Base-by-base conservation (phyloP, 192 early-diverging fungal genomes). In the Umbelopsis vinacea region DNA sequence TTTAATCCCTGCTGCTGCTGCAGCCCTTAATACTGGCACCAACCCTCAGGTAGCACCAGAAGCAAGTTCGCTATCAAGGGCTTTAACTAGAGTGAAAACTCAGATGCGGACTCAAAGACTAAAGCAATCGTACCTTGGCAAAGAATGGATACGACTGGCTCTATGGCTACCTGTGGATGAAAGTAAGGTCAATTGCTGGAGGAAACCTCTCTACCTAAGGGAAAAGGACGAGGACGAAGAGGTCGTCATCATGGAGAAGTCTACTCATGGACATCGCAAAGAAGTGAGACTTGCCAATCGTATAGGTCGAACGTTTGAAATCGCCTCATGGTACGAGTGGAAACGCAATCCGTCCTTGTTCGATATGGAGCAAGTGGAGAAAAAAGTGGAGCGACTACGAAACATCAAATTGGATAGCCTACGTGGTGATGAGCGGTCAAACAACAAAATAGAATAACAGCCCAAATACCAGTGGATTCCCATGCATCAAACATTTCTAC, bases 81-180 rank as follows among this genome's bases (percentile, higher is more conserved):
- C 75, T 17, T 19, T 81, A 17, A 66, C 70, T 21, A 71, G 50
- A 37, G 74, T 81, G 9, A 75, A 68, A 46, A 26, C 55, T 37
- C 75, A 76, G 52, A 47, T 81, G 19, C 46, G 73, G 46, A 70
- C 79, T 6, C 67, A 74, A 14, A 43, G 75, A 26, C 63, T 81
- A 5, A 81, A 76, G 66, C 69, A 74, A 63, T 60, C 46, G 14
- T 70, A 71, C 46, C 71, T 81, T 14, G 55, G 50, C 17, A 66
- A 73, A 9, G 79, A 81, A 67, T 81, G 79, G 79, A 74, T 76
- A 22, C 71, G 75, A 10, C 66, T 81, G 12, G 79, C 75, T 6
- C 53, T 81, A 5, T 23, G 38, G 21, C 24, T 76, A 21, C 69
- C 71, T 21, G 69, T 81, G 2, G 75, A 76, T 60, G 69, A 68